A percentile compares a stretch with the other conserved stretches of the same genome.
phyloP scores from a whole-genome alignment of 768 basidiomycete genomes.

The Clavulina sp. region DNA sequence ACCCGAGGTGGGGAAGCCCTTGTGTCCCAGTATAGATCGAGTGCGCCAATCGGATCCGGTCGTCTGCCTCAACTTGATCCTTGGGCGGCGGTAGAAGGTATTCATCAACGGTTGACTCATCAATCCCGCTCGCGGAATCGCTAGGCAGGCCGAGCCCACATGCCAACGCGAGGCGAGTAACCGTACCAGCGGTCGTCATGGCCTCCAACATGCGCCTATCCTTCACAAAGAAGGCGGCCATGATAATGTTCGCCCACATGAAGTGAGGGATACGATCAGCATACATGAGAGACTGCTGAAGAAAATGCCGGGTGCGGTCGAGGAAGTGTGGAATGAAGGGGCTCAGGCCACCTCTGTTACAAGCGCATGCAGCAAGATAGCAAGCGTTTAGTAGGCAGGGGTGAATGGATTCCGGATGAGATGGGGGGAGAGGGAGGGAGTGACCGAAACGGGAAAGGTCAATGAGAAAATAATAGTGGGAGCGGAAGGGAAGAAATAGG shows the following conservation, averaged over 20 bases:
- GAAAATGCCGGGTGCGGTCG: background rate
- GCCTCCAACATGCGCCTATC: no score
- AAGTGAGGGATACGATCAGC: background rate
- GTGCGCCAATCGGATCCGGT: no score
- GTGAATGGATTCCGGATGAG: background rate
- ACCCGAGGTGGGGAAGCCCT: no score
- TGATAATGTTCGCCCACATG: background rate
- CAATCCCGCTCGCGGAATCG: no score
- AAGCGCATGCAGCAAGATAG: background rate
- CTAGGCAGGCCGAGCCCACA: no score
- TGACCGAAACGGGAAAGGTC: background rate
- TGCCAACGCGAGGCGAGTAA: no score
- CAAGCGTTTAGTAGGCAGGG: background rate
- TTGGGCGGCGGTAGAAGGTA: no score
- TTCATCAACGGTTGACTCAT: no score
- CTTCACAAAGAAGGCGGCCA: background rate
- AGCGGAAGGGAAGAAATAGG: background rate
- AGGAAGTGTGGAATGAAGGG: slow-evolving; percentile 1
- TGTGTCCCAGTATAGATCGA: no score
- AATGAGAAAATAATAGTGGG: background rate
- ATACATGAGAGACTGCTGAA: background rate
- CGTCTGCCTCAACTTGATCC: no score
- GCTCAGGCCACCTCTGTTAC: no score
- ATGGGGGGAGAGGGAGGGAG: background rate
- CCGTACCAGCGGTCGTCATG: no score